Conservation (phyloP, 225 moss, liverwort and hornwort species). For the Sphagnum tenellum region DNA sequence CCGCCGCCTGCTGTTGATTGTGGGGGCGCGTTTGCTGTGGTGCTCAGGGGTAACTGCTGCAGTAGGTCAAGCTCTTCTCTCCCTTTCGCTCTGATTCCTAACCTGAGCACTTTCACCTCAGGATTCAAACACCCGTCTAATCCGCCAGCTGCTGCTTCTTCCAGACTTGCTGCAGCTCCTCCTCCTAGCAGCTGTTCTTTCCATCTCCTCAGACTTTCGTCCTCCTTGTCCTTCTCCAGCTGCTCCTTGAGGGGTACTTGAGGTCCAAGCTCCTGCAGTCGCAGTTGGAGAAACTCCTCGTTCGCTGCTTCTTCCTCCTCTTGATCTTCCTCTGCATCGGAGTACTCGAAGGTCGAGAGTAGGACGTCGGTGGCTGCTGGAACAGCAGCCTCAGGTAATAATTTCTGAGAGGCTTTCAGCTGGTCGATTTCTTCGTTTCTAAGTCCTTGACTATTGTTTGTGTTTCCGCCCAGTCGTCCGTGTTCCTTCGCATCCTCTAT, state of each 20-base stretch:
- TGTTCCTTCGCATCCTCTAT: too few relatives aligned
- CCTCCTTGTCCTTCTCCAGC: constrained; percentile 75
- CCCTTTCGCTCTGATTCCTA: constrained; percentile 71
- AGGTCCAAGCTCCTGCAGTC: constrained; percentile 37
- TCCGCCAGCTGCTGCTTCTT: constrained; percentile 19
- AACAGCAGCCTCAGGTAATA: constrained; percentile 23
- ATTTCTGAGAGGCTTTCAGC: constrained; percentile 14
- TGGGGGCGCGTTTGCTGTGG: constrained; percentile 12
- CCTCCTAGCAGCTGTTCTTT: constrained; percentile 80
- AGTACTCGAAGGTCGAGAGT: constrained; percentile 14
- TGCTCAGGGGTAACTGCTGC: constrained; percentile 9
- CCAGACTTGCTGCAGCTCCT: constrained; percentile 32
- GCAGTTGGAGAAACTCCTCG: constrained; percentile 14
- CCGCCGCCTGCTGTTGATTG: constrained; percentile 48
- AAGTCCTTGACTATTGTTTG: constrained; percentile 9
- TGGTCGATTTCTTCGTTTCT: constrained; percentile 1
- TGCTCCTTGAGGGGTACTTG: constrained; percentile 45
- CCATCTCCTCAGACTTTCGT: constrained; percentile 88
- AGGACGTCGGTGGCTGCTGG: constrained; percentile 6
- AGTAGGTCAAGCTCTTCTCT: constrained; percentile 50
- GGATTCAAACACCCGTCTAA: constrained; percentile 42
- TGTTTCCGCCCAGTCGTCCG: constrained; percentile 9
- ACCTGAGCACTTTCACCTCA: constrained; percentile 62
- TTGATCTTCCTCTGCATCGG: constrained; percentile 17
- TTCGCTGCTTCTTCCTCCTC: constrained; percentile 4